A percentile compares a stretch with the other conserved stretches of the same genome.
Conservation (phyloP, 2,329 filamentous ascomycete genomes). For the Aplosporella prunicola region DNA sequence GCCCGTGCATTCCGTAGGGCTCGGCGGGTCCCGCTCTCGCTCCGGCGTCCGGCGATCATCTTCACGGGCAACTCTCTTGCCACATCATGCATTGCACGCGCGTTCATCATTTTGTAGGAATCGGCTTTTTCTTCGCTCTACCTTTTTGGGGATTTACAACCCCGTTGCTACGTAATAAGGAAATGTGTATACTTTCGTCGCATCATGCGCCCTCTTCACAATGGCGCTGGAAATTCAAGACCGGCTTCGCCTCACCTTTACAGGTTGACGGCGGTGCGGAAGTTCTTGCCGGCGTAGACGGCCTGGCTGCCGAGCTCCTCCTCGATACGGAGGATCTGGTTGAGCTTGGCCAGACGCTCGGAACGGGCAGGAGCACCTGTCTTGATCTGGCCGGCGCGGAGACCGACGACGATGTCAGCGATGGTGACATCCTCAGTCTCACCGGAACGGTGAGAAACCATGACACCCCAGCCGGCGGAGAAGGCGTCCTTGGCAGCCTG, state of each 20-base stretch:
- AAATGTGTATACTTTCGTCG: slow-evolving; percentile 2
- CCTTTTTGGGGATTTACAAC: not conserved
- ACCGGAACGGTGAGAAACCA: slow-evolving; percentile 98
- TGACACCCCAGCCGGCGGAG: slow-evolving; percentile 92
- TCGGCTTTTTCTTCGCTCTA: slow-evolving; percentile 1
- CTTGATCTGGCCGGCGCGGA: slow-evolving; percentile 97
- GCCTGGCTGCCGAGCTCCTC: slow-evolving; percentile 93
- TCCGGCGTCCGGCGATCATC: too few relatives aligned
- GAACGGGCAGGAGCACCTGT: slow-evolving; percentile 92
- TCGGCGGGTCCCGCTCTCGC: too few relatives aligned
- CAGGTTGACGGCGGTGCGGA: slow-evolving; percentile 83
- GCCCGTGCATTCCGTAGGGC: too few relatives aligned
- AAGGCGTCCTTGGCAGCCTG: slow-evolving; percentile 99
- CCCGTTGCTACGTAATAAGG: not conserved
- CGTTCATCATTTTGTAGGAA: too few relatives aligned
- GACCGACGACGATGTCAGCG: slow-evolving; percentile 92
- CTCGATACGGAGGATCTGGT: slow-evolving; percentile 99
- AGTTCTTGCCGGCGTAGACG: slow-evolving; percentile 83
- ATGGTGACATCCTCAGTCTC: slow-evolving; percentile 99
- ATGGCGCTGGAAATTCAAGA: slow-evolving; percentile 7
- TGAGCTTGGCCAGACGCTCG: slow-evolving; percentile 98
- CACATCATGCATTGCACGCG: too few relatives aligned
- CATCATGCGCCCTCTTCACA: not conserved
- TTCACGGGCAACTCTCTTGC: too few relatives aligned
- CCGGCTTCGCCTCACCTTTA: slow-evolving; percentile 40